Conservation (phyloP, 108 stramenopile genomes). For the Bacterosira constricta region DNA sequence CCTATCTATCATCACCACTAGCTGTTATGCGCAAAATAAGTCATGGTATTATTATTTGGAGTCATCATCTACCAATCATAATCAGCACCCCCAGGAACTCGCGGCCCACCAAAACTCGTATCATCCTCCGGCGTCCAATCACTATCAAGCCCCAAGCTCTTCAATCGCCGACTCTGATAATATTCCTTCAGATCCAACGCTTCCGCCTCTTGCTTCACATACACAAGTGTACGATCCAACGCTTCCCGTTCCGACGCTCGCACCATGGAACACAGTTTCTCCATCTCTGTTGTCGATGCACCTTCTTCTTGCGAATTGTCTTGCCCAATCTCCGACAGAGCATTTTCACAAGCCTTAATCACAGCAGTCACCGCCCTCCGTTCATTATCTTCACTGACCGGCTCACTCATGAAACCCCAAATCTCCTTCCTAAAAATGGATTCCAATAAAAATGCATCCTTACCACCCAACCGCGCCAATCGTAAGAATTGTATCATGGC, state of each 20-base stretch:
- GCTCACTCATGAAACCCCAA: conserved; percentile 93
- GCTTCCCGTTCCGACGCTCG: conserved; percentile 69
- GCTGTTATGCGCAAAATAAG: too few species aligned
- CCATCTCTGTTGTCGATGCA: conserved; percentile 9
- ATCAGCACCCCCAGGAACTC: conserved; percentile 69
- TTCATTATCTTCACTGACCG: conserved; percentile 90
- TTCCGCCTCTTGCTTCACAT: conserved; percentile 79
- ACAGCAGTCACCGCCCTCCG: conserved; percentile 64
- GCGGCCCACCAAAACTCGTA: conserved; percentile 69
- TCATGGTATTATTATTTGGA: too few species aligned
- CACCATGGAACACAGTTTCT: conserved; percentile 61
- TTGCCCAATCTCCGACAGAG: conserved; percentile 63
- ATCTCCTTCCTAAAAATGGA: conserved; percentile 92
- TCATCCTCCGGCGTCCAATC: conserved; percentile 87
- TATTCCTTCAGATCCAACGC: conserved; percentile 93
- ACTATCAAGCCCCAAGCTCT: conserved; percentile 87
- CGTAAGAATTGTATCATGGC: conserved; percentile 91
- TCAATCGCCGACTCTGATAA: conserved; percentile 92
- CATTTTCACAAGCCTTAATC: conserved; percentile 61
- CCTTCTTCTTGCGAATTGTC: conserved; percentile 30
- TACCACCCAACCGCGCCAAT: conserved; percentile 71
- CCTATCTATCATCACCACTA: too few species aligned
- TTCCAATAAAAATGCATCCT: conserved; percentile 93
- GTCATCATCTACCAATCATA: conserved; percentile 52
- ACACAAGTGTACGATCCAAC: conserved; percentile 68